phyloP scores from a whole-genome alignment of 1,284 basidiomycete genomes.

The Agroathelia rolfsii region DNA sequence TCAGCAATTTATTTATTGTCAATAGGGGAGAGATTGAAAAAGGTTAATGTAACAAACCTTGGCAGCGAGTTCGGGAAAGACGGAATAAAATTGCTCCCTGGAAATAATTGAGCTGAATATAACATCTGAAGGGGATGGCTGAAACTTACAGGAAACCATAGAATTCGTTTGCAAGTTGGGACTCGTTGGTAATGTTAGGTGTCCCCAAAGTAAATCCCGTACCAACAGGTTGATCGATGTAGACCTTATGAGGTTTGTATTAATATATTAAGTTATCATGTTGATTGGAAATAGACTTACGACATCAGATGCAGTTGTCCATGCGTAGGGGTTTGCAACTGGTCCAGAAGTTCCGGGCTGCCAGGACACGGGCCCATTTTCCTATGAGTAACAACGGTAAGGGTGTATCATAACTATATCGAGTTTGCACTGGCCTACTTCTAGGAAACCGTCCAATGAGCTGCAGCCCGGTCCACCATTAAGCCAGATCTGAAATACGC shows the following conservation, averaged over 20 bases:
- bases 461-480: slow-evolving; percentile 80
- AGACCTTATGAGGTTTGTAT: slow-evolving; percentile 4
- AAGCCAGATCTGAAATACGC: too few relatives aligned
- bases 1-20: too few relatives aligned
- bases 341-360: slow-evolving; percentile 18
- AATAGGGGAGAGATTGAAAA: too few relatives aligned
- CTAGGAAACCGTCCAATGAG: slow-evolving; percentile 73
- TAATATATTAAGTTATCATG: background rate
- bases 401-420: background rate
- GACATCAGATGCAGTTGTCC: slow-evolving; percentile 22
- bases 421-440: background rate
- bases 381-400: too few relatives aligned
- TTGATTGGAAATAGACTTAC: slow-evolving; percentile 1
- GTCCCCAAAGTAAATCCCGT: slow-evolving; percentile 25
- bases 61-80: slow-evolving; percentile 10
- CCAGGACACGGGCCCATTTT: slow-evolving; percentile 24
- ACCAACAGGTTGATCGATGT: slow-evolving; percentile 18
- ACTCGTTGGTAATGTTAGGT: slow-evolving; percentile 20
- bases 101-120: background rate
- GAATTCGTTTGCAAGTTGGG: slow-evolving; percentile 23
- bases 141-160: slow-evolving; percentile 12
- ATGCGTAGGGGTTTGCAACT: slow-evolving; percentile 22
- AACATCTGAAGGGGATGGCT: background rate
- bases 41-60: too few relatives aligned
- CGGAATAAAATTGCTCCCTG: slow-evolving; percentile 5